A percentile compares a stretch with the other conserved stretches of the same genome.
Evolutionary conservation across 331 rosid species (phyloP).

Genomic region (Malus hybrid): DNA sequence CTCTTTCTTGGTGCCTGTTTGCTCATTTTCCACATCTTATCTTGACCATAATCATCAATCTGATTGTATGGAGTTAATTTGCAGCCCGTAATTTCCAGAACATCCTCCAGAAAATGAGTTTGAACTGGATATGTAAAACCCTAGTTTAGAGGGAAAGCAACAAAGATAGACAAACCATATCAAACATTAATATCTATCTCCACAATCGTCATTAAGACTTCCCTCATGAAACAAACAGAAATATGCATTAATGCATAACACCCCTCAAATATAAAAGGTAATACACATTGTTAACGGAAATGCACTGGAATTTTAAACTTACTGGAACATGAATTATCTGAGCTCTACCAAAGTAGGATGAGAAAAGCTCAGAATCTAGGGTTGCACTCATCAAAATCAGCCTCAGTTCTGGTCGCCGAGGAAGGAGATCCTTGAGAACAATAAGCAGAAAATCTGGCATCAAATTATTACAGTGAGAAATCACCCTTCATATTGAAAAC

Average conservation of each 20-base stretch:
- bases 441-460: constrained; percentile 92
- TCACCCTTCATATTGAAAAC: constrained; percentile 20
- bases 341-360: constrained; percentile 69
- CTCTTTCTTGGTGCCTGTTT: constrained; percentile 93
- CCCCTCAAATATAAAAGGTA: neutral
- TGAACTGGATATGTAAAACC: constrained; percentile 81
- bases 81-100: constrained; percentile 78
- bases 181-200: neutral
- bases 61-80: constrained; percentile 74
- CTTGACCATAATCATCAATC: constrained; percentile 96
- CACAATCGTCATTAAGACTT: neutral
- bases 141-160: constrained; percentile 30
- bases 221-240: neutral
- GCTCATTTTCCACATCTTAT: constrained; percentile 82
- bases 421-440: constrained; percentile 91
- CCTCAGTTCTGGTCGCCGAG: constrained; percentile 76
- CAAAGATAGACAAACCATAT: neutral
- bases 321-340: constrained; percentile 62
- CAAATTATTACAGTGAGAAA: constrained; percentile 31
- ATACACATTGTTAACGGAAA: neutral
- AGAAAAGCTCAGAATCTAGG: constrained; percentile 84
- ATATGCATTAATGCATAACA: neutral
- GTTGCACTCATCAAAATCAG: constrained; percentile 97
- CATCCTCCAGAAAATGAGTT: constrained; percentile 81
- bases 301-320: constrained; percentile 8